Conservation (phyloP, 2,329 filamentous ascomycete genomes). For the Grosmannia serpens region DNA sequence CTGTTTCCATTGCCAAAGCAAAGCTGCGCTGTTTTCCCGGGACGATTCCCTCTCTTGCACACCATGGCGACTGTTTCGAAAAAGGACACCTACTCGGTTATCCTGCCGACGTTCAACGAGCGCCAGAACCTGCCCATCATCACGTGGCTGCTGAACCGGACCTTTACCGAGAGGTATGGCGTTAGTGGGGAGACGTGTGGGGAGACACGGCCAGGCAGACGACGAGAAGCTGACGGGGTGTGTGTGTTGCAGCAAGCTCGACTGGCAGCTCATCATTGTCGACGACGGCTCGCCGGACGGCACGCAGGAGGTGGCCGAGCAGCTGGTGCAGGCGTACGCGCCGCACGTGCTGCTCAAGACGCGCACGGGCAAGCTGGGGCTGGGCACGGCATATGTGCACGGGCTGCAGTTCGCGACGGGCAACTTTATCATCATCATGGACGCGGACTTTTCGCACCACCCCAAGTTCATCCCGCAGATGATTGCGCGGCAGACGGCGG, state of each 20-base stretch:
- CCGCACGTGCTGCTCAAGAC: conserved; percentile 74
- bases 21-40: neutral
- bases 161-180: conserved; percentile 73
- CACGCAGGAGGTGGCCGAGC: conserved; percentile 79
- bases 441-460: conserved; percentile 98
- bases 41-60: neutral
- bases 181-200: neutral
- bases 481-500: conserved; percentile 67
- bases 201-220: neutral
- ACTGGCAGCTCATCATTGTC: conserved; percentile 97
- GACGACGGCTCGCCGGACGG: conserved; percentile 97
- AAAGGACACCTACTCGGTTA: conserved; percentile 83
- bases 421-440: conserved; percentile 99
- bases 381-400: conserved; percentile 93
- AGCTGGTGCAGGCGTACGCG: conserved; percentile 78
- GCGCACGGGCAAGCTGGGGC: conserved; percentile 89
- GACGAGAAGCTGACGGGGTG: neutral
- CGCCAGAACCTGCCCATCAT: conserved; percentile 94
- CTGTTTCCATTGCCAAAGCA: neutral
- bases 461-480: conserved; percentile 97
- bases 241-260: conserved; percentile 55
- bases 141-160: conserved; percentile 84
- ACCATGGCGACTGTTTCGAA: conserved; percentile 34
- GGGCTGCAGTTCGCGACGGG: conserved; percentile 81
- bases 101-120: conserved; percentile 98